Evolutionary conservation across 805 yeast species (phyloP).

Genomic region (Candida maesae): DNA sequence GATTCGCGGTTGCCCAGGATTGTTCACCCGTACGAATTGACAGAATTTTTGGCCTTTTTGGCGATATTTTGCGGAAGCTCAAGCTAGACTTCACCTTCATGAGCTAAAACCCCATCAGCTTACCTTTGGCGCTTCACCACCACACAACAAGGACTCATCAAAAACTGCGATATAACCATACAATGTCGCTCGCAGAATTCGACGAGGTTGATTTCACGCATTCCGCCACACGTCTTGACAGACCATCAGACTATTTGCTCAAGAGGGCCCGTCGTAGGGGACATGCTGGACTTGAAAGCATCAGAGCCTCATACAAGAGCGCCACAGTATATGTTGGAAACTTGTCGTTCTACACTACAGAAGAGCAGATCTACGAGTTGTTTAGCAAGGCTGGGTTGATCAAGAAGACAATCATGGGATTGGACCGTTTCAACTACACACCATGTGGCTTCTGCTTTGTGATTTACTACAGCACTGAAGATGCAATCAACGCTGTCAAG

Average conservation of each 20-base stretch:
- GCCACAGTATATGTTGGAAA: slow-evolving; percentile 90
- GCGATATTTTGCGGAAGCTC: no score
- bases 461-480: slow-evolving; percentile 61
- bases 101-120: no score
- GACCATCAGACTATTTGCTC: slow-evolving; percentile 65
- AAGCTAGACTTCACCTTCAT: no score
- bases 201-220: slow-evolving; percentile 54
- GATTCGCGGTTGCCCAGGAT: no score
- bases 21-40: no score
- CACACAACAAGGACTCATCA: not conserved
- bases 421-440: slow-evolving; percentile 83
- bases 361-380: slow-evolving; percentile 88
- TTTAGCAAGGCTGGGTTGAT: slow-evolving; percentile 74
- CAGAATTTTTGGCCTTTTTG: no score
- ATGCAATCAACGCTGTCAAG: slow-evolving; percentile 79
- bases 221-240: slow-evolving; percentile 65
- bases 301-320: slow-evolving; percentile 61
- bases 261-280: slow-evolving; percentile 52
- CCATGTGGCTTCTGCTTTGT: slow-evolving; percentile 98
- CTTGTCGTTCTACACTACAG: slow-evolving; percentile 85
- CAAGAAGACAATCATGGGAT: slow-evolving; percentile 85
- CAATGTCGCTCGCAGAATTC: slow-evolving; percentile 45
- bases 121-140: not conserved
- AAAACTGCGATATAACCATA: not conserved
- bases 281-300: slow-evolving; percentile 51